Percentiles rank a stretch among this genome's conserved stretches.
These are phyloP conservation scores for Cyathus pygmaeus DNA, from an alignment of 1,284 basidiomycete species.

Conservation along the genomic window DNA sequence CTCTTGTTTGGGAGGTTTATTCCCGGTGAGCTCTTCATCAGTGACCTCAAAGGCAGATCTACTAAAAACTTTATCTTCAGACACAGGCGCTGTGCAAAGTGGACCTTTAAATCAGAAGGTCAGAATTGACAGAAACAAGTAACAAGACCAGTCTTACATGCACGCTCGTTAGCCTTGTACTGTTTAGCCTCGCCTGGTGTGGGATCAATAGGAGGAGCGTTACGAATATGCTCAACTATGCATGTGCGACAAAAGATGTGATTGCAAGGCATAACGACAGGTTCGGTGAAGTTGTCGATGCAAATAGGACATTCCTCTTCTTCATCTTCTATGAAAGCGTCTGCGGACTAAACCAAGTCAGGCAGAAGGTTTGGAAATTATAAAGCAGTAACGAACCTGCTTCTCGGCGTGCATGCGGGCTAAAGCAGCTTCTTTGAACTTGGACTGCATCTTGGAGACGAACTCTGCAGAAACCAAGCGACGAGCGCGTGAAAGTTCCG, in stretches of 20 bases:
- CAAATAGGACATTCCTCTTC: conserved; percentile 68
- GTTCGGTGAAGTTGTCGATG: conserved; percentile 56
- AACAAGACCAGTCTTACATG: conserved; percentile 47
- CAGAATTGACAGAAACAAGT: conserved; percentile 2
- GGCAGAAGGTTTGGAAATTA: not conserved
- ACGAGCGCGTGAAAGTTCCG: conserved; percentile 57
- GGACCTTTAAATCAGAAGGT: conserved; percentile 51
- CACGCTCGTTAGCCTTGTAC: conserved; percentile 51
- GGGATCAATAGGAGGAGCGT: conserved; percentile 42
- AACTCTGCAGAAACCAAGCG: conserved; percentile 56
- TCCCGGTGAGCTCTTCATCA: conserved; percentile 50
- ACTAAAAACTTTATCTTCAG: conserved; percentile 53
- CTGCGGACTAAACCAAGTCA: conserved; percentile 46
- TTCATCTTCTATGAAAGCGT: conserved; percentile 58
- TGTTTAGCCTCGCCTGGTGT: conserved; percentile 34
- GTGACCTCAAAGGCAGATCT: conserved; percentile 61
- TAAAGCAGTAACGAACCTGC: conserved; percentile 47
- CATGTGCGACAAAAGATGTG: conserved; percentile 63
- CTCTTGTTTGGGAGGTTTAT: conserved; percentile 29
- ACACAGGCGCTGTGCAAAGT: conserved; percentile 57
- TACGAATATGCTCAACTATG: conserved; percentile 51
- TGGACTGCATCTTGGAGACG: conserved; percentile 56
- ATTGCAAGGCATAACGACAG: conserved; percentile 58
- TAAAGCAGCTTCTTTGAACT: conserved; percentile 52
- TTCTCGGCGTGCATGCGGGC: conserved; percentile 58